Conservation (phyloP, 2,329 filamentous ascomycete genomes). For the Aureobasidium sp. region DNA sequence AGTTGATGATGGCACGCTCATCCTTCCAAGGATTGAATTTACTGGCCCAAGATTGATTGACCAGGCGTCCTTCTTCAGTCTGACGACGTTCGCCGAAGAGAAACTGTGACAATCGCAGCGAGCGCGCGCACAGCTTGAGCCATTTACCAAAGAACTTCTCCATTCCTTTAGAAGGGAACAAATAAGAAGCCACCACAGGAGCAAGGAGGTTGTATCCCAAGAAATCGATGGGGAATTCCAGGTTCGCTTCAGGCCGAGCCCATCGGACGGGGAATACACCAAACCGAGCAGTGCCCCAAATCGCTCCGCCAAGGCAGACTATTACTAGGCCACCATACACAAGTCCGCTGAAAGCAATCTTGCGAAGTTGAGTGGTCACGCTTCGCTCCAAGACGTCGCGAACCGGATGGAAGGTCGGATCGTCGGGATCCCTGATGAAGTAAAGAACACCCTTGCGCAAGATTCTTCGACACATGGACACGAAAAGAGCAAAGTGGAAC, state of each 20-base stretch:
- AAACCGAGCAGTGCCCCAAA: slow-evolving; percentile 77
- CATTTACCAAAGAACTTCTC: slow-evolving; percentile 91
- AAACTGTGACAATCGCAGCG: slow-evolving; percentile 80
- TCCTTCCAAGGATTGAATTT: slow-evolving; percentile 26
- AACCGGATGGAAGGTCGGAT: slow-evolving; percentile 96
- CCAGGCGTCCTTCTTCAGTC: slow-evolving; percentile 72
- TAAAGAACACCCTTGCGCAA: slow-evolving; percentile 93
- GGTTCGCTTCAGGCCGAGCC: slow-evolving; percentile 81
- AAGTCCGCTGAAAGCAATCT: slow-evolving; percentile 91
- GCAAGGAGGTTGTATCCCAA: slow-evolving; percentile 97
- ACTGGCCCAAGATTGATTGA: slow-evolving; percentile 25
- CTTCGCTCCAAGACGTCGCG: slow-evolving; percentile 92
- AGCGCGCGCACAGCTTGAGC: slow-evolving; percentile 79
- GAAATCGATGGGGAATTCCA: slow-evolving; percentile 91
- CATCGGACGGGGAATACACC: slow-evolving; percentile 84
- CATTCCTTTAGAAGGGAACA: slow-evolving; percentile 77
- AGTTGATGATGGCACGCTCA: slow-evolving; percentile 15
- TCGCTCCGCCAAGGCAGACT: slow-evolving; percentile 86
- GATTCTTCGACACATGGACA: slow-evolving; percentile 97
- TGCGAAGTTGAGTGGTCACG: slow-evolving; percentile 84
- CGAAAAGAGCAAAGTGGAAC: slow-evolving; percentile 98
- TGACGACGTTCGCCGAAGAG: slow-evolving; percentile 75
- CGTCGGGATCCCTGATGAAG: slow-evolving; percentile 96
- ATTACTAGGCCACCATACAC: slow-evolving; percentile 93
- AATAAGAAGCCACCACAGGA: slow-evolving; percentile 74